phyloP scores from a whole-genome alignment of 2,329 filamentous ascomycete species.

The Penicillium palitans region DNA sequence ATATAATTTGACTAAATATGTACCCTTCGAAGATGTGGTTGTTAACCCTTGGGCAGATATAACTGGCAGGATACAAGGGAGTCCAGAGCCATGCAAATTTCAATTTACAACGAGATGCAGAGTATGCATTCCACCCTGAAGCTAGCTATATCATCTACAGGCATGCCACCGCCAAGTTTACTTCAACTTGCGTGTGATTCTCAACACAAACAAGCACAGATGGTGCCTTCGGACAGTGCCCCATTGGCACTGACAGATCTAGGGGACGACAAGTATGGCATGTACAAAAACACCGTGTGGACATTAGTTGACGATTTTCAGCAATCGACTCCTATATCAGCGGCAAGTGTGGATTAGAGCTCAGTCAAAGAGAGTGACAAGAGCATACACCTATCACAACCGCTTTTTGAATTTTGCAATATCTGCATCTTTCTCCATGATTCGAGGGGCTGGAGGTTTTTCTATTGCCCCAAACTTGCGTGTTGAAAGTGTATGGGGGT shows the following conservation, averaged over 20 bases:
- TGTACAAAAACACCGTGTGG: background rate
- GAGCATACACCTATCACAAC: slow-evolving; percentile 4
- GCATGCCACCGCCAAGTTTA: background rate
- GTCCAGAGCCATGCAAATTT: background rate
- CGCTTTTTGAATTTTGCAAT: slow-evolving; percentile 9
- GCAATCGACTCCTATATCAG: background rate
- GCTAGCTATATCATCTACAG: background rate
- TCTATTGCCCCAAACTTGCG: slow-evolving; percentile 9
- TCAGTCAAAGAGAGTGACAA: background rate
- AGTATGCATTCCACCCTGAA: background rate
- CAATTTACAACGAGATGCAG: background rate
- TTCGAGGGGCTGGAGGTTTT: slow-evolving; percentile 9
- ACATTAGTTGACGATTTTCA: background rate
- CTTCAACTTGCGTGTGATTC: background rate
- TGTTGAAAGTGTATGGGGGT: background rate
- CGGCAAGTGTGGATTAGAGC: background rate
- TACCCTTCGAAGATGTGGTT: too few relatives aligned
- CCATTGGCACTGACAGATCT: background rate
- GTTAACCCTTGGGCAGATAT: background rate
- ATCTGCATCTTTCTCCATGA: slow-evolving; percentile 6
- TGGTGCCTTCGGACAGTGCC: background rate
- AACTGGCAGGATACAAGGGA: background rate
- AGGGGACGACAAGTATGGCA: background rate
- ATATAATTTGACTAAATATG: background rate
- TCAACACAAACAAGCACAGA: background rate